phyloP scores from a whole-genome alignment of 179 eudicot species.

The Spinacia oleracea region DNA sequence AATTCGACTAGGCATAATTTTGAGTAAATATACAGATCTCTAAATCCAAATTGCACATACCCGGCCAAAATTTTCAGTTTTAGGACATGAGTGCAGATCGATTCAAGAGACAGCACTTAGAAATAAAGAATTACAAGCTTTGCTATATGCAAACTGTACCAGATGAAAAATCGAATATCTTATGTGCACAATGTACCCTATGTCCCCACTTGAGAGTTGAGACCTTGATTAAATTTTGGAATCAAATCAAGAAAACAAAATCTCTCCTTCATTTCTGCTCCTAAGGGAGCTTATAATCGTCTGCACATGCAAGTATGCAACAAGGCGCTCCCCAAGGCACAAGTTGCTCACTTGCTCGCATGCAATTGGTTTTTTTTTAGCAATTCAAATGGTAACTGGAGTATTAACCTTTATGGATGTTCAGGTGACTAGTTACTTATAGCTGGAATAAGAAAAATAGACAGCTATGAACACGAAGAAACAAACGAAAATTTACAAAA shows the following conservation, averaged over 20 bases:
- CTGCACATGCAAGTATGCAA: background rate
- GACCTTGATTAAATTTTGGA: no score
- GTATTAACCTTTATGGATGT: background rate
- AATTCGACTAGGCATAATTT: background rate
- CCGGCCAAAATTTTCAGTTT: background rate
- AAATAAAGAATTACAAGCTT: background rate
- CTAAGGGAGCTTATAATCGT: no score
- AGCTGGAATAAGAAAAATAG: background rate
- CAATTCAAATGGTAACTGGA: background rate
- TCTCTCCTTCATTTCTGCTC: no score
- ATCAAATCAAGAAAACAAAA: no score
- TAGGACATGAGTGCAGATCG: background rate
- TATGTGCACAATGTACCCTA: background rate
- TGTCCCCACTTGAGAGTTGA: no score
- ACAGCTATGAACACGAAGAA: background rate
- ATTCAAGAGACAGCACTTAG: background rate
- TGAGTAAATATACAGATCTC: background rate
- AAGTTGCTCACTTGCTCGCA: background rate
- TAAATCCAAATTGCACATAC: background rate
- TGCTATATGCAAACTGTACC: background rate
- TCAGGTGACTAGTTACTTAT: background rate
- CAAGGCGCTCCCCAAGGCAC: background rate
- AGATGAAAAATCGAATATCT: background rate
- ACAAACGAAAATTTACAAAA: no score
- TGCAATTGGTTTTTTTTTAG: background rate